Conservation (phyloP, 2,329 filamentous ascomycete genomes). For the Orbilia ellipsospora region DNA sequence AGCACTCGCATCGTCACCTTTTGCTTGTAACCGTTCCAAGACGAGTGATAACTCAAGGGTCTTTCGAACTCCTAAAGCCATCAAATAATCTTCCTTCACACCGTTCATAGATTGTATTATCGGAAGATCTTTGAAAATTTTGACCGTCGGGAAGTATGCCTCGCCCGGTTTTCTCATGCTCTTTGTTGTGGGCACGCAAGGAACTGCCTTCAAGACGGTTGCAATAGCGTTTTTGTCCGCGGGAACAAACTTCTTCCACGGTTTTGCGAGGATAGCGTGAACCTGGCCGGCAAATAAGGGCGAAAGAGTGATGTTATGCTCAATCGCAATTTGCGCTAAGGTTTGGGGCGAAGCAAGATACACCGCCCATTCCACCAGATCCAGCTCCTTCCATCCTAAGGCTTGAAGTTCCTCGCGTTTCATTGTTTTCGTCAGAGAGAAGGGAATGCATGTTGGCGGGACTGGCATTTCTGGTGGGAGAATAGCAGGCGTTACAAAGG, state of each 20-base stretch:
- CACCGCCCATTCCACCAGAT: conserved; percentile 84
- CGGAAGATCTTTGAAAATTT: conserved; percentile 92
- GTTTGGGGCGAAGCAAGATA: conserved; percentile 76
- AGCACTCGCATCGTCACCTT: conserved; percentile 62
- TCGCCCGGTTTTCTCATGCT: conserved; percentile 88
- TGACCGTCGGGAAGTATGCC: conserved; percentile 92
- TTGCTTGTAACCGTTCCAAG: conserved; percentile 81
- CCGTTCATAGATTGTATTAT: conserved; percentile 78
- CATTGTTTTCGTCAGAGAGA: conserved; percentile 80
- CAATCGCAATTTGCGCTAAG: conserved; percentile 68
- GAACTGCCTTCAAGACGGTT: conserved; percentile 72
- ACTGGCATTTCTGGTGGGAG: conserved; percentile 85
- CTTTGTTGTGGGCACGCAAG: conserved; percentile 87
- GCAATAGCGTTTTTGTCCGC: conserved; percentile 74
- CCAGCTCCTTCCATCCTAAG: conserved; percentile 86
- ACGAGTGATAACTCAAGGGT: conserved; percentile 95
- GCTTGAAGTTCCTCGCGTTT: conserved; percentile 76
- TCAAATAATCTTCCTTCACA: conserved; percentile 90
- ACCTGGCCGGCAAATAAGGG: conserved; percentile 80
- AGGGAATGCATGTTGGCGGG: conserved; percentile 83
- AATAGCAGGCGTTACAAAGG: conserved; percentile 79
- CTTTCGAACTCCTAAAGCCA: conserved; percentile 87
- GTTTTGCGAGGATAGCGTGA: conserved; percentile 83
- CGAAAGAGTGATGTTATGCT: conserved; percentile 77
- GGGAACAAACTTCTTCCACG: conserved; percentile 82